Percentiles rank a stretch among this genome's conserved stretches.
Evolutionary conservation across 2,329 filamentous ascomycete genomes (phyloP).

Genomic region (Akanthomyces dipterigenus): DNA sequence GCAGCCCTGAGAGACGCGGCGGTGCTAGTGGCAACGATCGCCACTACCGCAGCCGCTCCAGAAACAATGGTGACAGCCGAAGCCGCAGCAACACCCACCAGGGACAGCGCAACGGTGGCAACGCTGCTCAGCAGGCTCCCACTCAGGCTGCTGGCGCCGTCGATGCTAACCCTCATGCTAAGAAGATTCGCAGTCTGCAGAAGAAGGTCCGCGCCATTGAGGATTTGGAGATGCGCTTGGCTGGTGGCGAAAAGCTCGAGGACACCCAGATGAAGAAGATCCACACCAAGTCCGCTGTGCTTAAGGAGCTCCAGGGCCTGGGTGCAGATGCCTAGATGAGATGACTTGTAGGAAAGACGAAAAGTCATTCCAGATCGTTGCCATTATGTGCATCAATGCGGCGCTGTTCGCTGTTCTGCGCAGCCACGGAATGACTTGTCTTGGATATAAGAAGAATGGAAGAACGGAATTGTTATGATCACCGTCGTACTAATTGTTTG

Average conservation of each 20-base stretch:
- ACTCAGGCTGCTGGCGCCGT: constrained; percentile 37
- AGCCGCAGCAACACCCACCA: constrained; percentile 47
- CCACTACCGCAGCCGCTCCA: constrained; percentile 51
- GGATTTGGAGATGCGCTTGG: constrained; percentile 93
- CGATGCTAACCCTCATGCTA: constrained; percentile 67
- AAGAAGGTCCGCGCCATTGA: constrained; percentile 99
- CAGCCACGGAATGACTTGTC: background rate
- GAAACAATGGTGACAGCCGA: constrained; percentile 41
- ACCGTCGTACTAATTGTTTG: background rate
- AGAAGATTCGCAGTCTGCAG: constrained; percentile 86
- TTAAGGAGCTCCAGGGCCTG: constrained; percentile 70
- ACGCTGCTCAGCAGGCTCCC: constrained; percentile 20
- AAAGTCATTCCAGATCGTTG: background rate
- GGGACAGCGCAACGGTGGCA: constrained; percentile 22
- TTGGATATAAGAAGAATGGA: constrained; percentile 4
- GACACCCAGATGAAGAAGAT: constrained; percentile 99
- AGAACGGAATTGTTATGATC: background rate
- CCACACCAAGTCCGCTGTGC: constrained; percentile 73
- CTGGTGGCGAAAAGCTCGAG: constrained; percentile 91
- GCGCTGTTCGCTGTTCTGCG: background rate
- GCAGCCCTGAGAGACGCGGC: constrained; percentile 61
- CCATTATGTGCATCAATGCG: background rate
- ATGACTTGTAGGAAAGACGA: background rate
- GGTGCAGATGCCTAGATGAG: constrained; percentile 24
- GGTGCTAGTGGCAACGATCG: constrained; percentile 27